phyloP scores from a whole-genome alignment of 73 alveolate genomes.

The Symbiodinium pilosum region DNA sequence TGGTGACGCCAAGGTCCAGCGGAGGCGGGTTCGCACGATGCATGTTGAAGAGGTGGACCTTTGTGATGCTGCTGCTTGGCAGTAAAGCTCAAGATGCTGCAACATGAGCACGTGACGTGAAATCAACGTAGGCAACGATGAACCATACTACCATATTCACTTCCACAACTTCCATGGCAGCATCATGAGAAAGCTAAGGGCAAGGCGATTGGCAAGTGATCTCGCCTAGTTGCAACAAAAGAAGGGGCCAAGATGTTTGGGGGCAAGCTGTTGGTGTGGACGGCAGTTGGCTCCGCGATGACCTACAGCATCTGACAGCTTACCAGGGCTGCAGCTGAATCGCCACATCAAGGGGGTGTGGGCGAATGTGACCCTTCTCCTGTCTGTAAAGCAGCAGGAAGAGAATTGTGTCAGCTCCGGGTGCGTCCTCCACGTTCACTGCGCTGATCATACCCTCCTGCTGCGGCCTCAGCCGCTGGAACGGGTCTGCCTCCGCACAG shows the following conservation, averaged over 20 bases:
- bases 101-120: background rate
- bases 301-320: background rate
- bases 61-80: too few species aligned
- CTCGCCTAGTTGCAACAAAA: background rate
- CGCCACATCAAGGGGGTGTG: conserved; percentile 51
- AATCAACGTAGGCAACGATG: background rate
- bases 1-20: conserved; percentile 42
- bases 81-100: too few species aligned
- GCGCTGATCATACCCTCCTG: conserved; percentile 23
- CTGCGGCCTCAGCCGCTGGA: conserved; percentile 65
- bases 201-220: background rate
- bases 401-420: too few species aligned
- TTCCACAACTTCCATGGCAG: background rate
- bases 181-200: too few species aligned
- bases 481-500: conserved; percentile 40
- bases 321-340: conserved; percentile 16
- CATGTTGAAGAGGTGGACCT: conserved; percentile 59
- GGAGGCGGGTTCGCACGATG: conserved; percentile 40
- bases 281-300: too few species aligned
- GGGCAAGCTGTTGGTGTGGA: too few species aligned
- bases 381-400: too few species aligned
- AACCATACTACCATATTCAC: too few species aligned
- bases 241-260: too few species aligned
- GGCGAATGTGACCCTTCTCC: background rate
- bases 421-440: background rate